These are phyloP conservation scores for Senna tora DNA, from an alignment of 306 rosid genomes.

Conservation along the genomic window DNA sequence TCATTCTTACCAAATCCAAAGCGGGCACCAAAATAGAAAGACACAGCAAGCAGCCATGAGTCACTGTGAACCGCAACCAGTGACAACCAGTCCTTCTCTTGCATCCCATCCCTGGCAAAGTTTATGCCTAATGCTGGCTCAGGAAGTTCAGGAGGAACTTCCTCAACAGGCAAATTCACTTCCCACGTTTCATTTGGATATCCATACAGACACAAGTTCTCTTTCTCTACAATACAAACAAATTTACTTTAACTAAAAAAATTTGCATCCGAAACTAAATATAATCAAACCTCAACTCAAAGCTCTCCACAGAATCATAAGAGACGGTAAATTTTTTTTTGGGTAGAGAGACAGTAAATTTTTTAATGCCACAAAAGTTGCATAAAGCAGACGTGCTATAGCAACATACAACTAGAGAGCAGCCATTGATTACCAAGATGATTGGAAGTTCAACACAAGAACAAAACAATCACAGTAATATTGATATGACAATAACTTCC, in stretches of 20 bases:
- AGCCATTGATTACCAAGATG: neutral
- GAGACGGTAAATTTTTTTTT: neutral
- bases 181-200: constrained; percentile 98
- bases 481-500: neutral
- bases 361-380: neutral
- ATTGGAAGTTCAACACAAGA: neutral
- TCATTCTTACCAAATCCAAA: constrained; percentile 98
- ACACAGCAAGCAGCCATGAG: constrained; percentile 95
- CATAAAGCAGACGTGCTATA: neutral
- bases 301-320: neutral
- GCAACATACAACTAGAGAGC: neutral
- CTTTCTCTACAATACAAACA: constrained; percentile 74
- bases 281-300: neutral
- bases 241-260: constrained; percentile 33
- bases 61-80: constrained; percentile 99
- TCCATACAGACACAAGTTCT: constrained; percentile 93
- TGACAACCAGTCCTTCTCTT: constrained; percentile 97
- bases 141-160: constrained; percentile 99
- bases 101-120: constrained; percentile 99
- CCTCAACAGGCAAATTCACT: constrained; percentile 97
- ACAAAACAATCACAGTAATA: neutral
- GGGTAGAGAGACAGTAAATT: no score
- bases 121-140: constrained; percentile 99
- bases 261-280: neutral
- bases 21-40: constrained; percentile 97